phyloP scores from a whole-genome alignment of 495 filamentous ascomycete genomes.

The Podospora anserina region DNA sequence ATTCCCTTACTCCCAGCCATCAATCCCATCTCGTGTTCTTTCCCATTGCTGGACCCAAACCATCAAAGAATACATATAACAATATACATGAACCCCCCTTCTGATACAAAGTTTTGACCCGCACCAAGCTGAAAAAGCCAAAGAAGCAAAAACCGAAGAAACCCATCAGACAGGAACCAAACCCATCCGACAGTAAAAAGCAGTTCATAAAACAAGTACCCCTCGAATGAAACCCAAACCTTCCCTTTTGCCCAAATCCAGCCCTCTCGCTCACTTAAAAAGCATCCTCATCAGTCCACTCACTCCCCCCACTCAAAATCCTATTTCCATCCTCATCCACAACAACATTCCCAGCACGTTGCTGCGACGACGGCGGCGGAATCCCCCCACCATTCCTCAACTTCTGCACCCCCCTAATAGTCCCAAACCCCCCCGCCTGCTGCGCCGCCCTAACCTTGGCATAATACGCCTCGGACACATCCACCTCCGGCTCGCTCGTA shows the following conservation, averaged over 20 bases:
- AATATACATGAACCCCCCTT: neutral
- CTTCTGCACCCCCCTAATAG: neutral
- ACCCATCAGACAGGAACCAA: neutral
- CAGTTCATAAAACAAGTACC: neutral
- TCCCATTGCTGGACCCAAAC: neutral
- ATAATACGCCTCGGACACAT: slow-evolving; percentile 72
- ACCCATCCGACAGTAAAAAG: neutral
- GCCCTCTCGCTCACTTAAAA: slow-evolving; percentile 28
- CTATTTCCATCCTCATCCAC: slow-evolving; percentile 49
- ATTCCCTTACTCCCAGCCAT: neutral
- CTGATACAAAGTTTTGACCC: neutral
- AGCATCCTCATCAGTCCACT: slow-evolving; percentile 57
- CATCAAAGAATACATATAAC: neutral
- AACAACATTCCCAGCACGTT: slow-evolving; percentile 33
- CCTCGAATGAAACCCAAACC: neutral
- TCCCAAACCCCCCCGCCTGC: neutral
- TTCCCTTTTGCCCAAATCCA: neutral
- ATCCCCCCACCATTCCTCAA: slow-evolving; percentile 29
- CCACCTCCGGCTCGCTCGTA: slow-evolving; percentile 67
- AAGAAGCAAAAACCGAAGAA: neutral
- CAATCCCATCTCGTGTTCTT: neutral
- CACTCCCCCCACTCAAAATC: slow-evolving; percentile 47
- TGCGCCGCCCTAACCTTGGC: slow-evolving; percentile 65
- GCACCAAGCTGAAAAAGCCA: neutral
- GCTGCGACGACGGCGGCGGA: slow-evolving; percentile 25